phyloP scores from a whole-genome alignment of 768 basidiomycete species.

The Auricularia sp. region DNA sequence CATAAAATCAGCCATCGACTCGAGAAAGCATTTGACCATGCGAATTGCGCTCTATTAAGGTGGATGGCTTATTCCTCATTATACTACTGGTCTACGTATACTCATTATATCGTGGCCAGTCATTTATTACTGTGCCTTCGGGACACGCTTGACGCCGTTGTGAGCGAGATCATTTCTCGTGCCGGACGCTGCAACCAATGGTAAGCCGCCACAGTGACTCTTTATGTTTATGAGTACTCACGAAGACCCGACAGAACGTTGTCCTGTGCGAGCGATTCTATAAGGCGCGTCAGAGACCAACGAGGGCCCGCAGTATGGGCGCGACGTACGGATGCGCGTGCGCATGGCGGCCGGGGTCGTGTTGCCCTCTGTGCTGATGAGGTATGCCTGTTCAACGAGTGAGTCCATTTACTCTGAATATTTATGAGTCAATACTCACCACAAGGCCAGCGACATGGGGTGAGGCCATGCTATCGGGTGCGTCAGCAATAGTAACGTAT shows the following conservation, averaged over 20 bases:
- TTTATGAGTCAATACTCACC: background rate
- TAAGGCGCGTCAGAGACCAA: background rate
- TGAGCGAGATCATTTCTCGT: background rate
- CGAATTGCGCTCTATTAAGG: too few relatives aligned
- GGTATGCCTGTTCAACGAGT: background rate
- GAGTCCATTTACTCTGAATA: background rate
- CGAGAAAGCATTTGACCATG: too few relatives aligned
- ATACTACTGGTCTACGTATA: too few relatives aligned
- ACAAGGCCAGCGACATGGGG: constrained; percentile 1
- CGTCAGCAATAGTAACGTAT: too few relatives aligned
- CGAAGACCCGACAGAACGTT: too few relatives aligned
- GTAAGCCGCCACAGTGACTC: background rate
- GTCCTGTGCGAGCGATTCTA: background rate
- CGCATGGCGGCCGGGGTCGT: background rate
- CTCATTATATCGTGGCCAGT: too few relatives aligned
- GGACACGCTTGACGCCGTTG: background rate
- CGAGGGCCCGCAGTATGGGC: background rate
- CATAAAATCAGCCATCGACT: too few relatives aligned
- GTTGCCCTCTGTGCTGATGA: background rate
- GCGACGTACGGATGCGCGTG: background rate
- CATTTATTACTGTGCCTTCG: too few relatives aligned
- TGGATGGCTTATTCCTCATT: too few relatives aligned
- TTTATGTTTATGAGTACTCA: background rate
- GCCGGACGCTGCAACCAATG: background rate
- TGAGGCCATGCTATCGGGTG: constrained; percentile 13